Conservation (phyloP, 768 basidiomycete species). For the Amanita exitialis region DNA sequence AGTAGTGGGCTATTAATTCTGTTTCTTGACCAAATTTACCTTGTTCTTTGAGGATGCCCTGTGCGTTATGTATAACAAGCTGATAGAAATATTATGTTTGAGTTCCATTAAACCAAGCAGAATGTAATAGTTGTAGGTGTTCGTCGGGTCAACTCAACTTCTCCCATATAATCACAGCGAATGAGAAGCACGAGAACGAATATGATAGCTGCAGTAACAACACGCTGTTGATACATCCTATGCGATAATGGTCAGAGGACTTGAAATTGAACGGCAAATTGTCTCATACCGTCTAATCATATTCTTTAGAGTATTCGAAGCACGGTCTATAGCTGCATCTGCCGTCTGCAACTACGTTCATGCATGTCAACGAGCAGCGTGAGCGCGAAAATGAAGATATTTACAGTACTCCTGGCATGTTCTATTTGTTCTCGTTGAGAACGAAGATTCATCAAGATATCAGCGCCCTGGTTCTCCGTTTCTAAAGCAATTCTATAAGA, state of each 20-base stretch:
- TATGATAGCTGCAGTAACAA: constrained; percentile 82
- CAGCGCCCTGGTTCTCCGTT: constrained; percentile 92
- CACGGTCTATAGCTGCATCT: constrained; percentile 83
- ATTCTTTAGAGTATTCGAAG: constrained; percentile 84
- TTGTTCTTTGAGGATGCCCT: neutral
- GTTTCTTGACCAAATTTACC: constrained; percentile 7
- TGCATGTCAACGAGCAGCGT: neutral
- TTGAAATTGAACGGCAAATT: neutral
- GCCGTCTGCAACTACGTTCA: constrained; percentile 66
- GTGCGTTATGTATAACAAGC: constrained; percentile 2
- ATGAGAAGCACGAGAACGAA: constrained; percentile 79
- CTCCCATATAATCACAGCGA: constrained; percentile 67
- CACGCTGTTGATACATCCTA: constrained; percentile 97
- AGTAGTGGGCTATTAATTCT: constrained; percentile 10
- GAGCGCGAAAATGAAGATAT: constrained; percentile 14
- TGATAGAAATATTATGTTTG: neutral
- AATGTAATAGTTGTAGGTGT: neutral
- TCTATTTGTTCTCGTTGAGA: constrained; percentile 91
- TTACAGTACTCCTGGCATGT: constrained; percentile 81
- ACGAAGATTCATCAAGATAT: constrained; percentile 79
- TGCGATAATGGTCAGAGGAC: neutral
- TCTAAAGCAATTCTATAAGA: constrained; percentile 90
- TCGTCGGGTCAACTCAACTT: constrained; percentile 39
- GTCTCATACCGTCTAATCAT: constrained; percentile 85
- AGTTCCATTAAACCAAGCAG: neutral